Conservation (phyloP, 2,329 filamentous ascomycete genomes). For the Aspergillus felis region DNA sequence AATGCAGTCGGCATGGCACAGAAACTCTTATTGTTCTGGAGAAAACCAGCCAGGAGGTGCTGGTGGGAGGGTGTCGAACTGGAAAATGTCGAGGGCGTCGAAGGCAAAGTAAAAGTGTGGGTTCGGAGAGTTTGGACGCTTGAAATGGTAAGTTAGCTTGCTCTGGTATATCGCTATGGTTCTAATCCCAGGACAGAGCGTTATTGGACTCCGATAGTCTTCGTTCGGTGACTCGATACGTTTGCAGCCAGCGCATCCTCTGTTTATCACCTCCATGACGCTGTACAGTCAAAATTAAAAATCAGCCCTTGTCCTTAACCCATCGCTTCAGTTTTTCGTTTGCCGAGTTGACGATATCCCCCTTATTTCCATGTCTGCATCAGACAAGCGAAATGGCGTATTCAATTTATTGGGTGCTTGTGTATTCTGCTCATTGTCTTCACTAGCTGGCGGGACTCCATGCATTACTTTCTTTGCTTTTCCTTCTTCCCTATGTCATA, state of each 20-base stretch:
- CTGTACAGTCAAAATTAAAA: conserved; percentile 7
- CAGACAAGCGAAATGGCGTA: conserved; percentile 17
- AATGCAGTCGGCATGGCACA: conserved; percentile 95
- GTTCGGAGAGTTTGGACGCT: conserved; percentile 97
- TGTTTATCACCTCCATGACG: conserved; percentile 5
- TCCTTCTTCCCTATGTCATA: background rate
- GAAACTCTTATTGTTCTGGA: conserved; percentile 95
- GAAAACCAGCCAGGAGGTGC: conserved; percentile 90
- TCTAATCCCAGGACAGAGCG: conserved; percentile 54
- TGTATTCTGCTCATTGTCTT: conserved; percentile 16
- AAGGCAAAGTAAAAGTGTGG: conserved; percentile 95
- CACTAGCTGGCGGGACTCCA: conserved; percentile 13
- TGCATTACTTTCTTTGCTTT: conserved; percentile 10
- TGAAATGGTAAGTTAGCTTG: conserved; percentile 66
- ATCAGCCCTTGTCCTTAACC: conserved; percentile 9
- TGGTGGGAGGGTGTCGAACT: conserved; percentile 99
- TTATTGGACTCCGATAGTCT: conserved; percentile 68
- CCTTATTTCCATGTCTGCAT: conserved; percentile 9
- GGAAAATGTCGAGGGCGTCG: conserved; percentile 80
- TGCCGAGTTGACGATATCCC: conserved; percentile 22
- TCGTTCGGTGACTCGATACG: conserved; percentile 10
- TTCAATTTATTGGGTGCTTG: conserved; percentile 14
- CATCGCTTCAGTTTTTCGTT: conserved; percentile 12
- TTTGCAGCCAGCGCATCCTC: conserved; percentile 13
- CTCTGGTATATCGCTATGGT: background rate